Base-by-base conservation (phyloP, 1,284 basidiomycete species). In the Trichosporon sp. region DNA sequence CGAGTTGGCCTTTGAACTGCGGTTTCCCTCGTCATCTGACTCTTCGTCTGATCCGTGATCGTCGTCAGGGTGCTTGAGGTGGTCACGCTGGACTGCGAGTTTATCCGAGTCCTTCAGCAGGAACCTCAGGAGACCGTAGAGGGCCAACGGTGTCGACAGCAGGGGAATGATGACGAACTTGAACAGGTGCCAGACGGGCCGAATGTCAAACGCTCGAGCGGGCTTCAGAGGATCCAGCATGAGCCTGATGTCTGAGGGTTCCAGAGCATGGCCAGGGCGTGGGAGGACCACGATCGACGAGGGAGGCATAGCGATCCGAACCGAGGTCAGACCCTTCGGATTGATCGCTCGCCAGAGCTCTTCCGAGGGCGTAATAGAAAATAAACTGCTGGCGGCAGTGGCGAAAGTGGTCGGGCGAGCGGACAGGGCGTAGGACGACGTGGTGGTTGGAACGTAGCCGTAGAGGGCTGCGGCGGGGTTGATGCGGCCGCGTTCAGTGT, bases 31-130 rank as follows among this genome's bases (percentile, higher is more conserved):
- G 42, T 68, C 68, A 35, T 65, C 65, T 21, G 62, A 51, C 12
- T 72, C 73, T 8, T 76, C 69, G 9, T 72, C 72, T 2, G 64
- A 73, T 21, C 65, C 72, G 12, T 74, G 60, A 1, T 65, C 64
- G 29, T 68, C 69, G 2, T 66, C 44, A 21, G 71, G 72, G 56
- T 80, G n/a, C 81, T 75, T 71, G 76, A 83, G 65, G 75, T 75
- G 68, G 68, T 91, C 87, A 56, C 90, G 86, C 76, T 95, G 93
- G 4, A 91, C 90, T 76, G 95, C 94, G 15, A 98, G 87, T 1
- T 95, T 87, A 71, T 98, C 94, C 0, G 93, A 89, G 74, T 97
- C 91, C 83, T 96, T 96, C 69, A 98, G 85, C 1, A 99, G 86
- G 78, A 95, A 95, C n/a, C 93, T 86, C 13, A 97, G 84, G 23